Percentiles rank a stretch among this genome's conserved stretches.
phyloP scores from a whole-genome alignment of 768 basidiomycete genomes.

The Tulasnella sp. region DNA sequence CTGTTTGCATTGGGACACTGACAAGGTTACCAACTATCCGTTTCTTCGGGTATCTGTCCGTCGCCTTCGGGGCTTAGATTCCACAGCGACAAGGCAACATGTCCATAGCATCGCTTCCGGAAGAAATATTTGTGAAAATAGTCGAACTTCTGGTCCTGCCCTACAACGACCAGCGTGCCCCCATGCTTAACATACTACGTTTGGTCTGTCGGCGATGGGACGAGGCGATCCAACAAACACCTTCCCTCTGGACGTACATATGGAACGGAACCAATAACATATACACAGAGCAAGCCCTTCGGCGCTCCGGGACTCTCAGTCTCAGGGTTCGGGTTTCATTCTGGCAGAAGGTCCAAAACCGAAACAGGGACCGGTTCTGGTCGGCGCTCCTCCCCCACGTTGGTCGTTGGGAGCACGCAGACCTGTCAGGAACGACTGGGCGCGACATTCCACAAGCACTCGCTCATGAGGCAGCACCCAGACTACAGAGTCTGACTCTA shows the following conservation, averaged over 20 bases:
- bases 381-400: not conserved
- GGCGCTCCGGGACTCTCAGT: not conserved
- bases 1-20: too few species aligned
- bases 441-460: not conserved
- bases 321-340: not conserved
- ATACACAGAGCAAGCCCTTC: not conserved
- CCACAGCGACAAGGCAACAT: not conserved
- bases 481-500: not conserved
- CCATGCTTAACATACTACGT: not conserved
- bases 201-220: not conserved
- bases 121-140: not conserved
- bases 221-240: not conserved
- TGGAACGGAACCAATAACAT: not conserved
- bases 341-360: not conserved
- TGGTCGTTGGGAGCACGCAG: not conserved
- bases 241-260: not conserved
- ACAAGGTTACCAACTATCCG: too few species aligned
- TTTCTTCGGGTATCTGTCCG: too few species aligned
- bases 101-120: not conserved
- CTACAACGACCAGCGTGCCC: not conserved
- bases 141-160: not conserved
- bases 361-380: not conserved
- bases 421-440: not conserved
- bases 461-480: not conserved
- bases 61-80: too few species aligned